Evolutionary conservation across 139 green algal genomes (phyloP).

Genomic region (Picochlorum costavermella): DNA sequence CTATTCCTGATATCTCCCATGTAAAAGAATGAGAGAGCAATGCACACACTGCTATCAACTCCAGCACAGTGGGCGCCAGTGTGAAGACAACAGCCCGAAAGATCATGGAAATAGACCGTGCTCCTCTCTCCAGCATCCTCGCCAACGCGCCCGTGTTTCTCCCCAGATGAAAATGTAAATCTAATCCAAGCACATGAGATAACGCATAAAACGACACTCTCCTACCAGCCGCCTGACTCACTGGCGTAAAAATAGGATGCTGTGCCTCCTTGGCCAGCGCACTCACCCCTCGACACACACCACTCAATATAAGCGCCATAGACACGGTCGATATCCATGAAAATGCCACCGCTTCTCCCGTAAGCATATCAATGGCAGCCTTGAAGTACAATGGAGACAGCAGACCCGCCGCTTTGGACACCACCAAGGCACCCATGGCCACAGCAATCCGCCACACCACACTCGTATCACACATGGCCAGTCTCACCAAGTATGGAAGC

Average conservation of each 20-base stretch:
- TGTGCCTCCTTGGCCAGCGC: slow-evolving; percentile 75
- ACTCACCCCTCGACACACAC: slow-evolving; percentile 50
- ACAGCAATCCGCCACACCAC: slow-evolving; percentile 60
- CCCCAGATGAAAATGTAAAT: slow-evolving; percentile 52
- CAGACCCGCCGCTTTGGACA: slow-evolving; percentile 51
- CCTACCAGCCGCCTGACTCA: slow-evolving; percentile 49
- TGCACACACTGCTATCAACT: slow-evolving; percentile 72
- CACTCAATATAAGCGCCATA: slow-evolving; percentile 29
- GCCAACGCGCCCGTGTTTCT: slow-evolving; percentile 75
- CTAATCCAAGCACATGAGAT: slow-evolving; percentile 24
- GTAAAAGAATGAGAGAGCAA: slow-evolving; percentile 63
- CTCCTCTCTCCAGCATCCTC: slow-evolving; percentile 84
- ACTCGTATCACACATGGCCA: slow-evolving; percentile 57
- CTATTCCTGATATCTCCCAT: slow-evolving; percentile 42
- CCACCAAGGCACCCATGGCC: slow-evolving; percentile 58
- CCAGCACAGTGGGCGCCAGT: slow-evolving; percentile 81
- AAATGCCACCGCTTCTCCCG: background rate
- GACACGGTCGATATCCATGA: slow-evolving; percentile 5
- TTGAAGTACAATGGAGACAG: slow-evolving; percentile 67
- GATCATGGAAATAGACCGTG: slow-evolving; percentile 80
- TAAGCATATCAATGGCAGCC: slow-evolving; percentile 61
- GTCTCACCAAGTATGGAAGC: slow-evolving; percentile 62
- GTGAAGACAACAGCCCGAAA: slow-evolving; percentile 92
- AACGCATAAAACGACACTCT: slow-evolving; percentile 28
- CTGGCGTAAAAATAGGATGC: slow-evolving; percentile 67